Evolutionary conservation across 2,329 filamentous ascomycete genomes (phyloP), one percentile per base, ranked within the genome.

Genomic region (Geoglossum cookeanum): DNA sequence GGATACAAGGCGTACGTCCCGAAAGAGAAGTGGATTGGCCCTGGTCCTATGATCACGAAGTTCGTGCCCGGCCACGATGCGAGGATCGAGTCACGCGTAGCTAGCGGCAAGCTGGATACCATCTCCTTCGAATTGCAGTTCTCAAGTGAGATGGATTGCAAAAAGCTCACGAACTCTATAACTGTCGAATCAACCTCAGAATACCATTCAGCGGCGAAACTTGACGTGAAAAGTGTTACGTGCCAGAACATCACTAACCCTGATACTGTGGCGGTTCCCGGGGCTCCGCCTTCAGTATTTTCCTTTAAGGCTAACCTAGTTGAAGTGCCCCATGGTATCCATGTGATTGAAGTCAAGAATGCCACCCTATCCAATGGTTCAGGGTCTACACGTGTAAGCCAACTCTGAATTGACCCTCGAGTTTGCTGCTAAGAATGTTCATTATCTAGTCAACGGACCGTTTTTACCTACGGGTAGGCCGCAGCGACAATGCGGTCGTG

Each of bases 1-100:
- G 79, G 76, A 44, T 84, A 76, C 68, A 76, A 76, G 56, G 78
- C 78, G 11, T 81, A 79, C 62, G 78, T 84, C 1, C 78, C 76
- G 0, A 70, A 71, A 33, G 68, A 69, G 0, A 68, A 68, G 32
- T 83, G 75, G 67, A 66, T 74, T 13, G 64, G 66, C 8, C 77
- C 79, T 3, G 68, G 70, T 1, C 79, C 80, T 0, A 75, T 78
- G 66, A 74, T 84, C 61, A 84, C 80, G 8, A 73, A 72, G 39
- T 79, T 83, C 61, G 64, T 68, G 1, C 81, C 81, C 3, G 79
- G 80, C 1, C 81, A 85, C 61, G 81, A 85, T 62, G 66, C 68
- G 1, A 75, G 79, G 1, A 64, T 83, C 3, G 59, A 74, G 17
- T 81, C 80, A 0, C 72, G 67, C 35, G 71, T 71, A 15, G 59